phyloP scores from a whole-genome alignment of 306 rosid genomes.

The Trichosanthes truncata region DNA sequence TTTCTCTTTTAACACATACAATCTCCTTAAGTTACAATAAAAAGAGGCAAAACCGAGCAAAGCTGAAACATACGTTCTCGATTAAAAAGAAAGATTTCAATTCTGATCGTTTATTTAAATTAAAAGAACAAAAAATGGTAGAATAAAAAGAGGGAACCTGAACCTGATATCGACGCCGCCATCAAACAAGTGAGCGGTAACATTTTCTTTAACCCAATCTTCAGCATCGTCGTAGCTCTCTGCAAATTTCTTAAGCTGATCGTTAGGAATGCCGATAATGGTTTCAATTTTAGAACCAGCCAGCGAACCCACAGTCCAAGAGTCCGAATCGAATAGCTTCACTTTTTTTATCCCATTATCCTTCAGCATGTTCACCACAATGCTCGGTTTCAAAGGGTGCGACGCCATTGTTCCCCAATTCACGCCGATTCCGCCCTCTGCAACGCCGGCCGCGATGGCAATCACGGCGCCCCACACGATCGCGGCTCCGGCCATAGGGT shows the following conservation, averaged over 20 bases:
- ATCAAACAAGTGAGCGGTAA: conserved; percentile 27
- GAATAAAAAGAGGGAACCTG: too few relatives aligned
- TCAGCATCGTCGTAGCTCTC: conserved; percentile 15
- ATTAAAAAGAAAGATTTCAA: too few relatives aligned
- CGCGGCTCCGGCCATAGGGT: neutral
- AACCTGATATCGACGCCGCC: conserved; percentile 33
- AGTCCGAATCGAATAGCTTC: conserved; percentile 72
- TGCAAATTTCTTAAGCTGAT: conserved; percentile 28
- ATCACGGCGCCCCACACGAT: neutral
- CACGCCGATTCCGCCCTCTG: conserved; percentile 28
- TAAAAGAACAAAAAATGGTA: too few relatives aligned
- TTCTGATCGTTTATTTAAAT: too few relatives aligned
- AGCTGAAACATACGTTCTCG: too few relatives aligned
- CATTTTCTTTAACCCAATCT: conserved; percentile 56
- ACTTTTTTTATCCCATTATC: conserved; percentile 55
- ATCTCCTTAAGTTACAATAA: too few relatives aligned
- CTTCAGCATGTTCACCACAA: conserved; percentile 45
- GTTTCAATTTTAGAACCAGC: conserved; percentile 51
- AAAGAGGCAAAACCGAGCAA: too few relatives aligned
- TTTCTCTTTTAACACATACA: too few relatives aligned
- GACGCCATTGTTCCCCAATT: conserved; percentile 72
- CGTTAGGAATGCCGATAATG: conserved; percentile 72
- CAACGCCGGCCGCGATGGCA: neutral
- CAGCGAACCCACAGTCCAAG: conserved; percentile 39
- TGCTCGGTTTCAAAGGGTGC: conserved; percentile 34